phyloP scores from a whole-genome alignment of 2,329 filamentous ascomycete genomes.

The Penicillium corylophilum region DNA sequence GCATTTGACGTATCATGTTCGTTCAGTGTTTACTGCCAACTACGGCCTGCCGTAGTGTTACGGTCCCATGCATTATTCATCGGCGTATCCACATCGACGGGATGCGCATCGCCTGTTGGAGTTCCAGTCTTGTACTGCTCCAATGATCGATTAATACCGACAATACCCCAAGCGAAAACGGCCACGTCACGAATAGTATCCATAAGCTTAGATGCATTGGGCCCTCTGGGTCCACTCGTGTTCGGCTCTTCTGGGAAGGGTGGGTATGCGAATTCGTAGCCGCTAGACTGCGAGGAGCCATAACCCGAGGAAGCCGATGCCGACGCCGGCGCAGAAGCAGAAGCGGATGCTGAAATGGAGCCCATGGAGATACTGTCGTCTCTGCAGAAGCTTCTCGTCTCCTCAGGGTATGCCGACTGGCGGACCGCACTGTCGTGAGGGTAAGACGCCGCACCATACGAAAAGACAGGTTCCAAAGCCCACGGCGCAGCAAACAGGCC shows the following conservation, averaged over 20 bases:
- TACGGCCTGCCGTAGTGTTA: slow-evolving; percentile 8
- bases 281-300: not conserved
- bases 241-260: slow-evolving; percentile 30
- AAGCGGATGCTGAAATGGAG: not conserved
- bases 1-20: not conserved
- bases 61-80: slow-evolving; percentile 6
- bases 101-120: slow-evolving; percentile 55
- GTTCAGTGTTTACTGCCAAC: slow-evolving; percentile 4
- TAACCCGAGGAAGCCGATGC: not conserved
- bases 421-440: slow-evolving; percentile 8
- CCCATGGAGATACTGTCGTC: slow-evolving; percentile 39
- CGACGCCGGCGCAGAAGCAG: not conserved
- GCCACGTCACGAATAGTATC: slow-evolving; percentile 77
- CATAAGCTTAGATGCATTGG: slow-evolving; percentile 67
- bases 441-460: slow-evolving; percentile 16
- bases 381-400: slow-evolving; percentile 12
- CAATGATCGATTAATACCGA: slow-evolving; percentile 66
- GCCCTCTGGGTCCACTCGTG: slow-evolving; percentile 48
- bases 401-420: slow-evolving; percentile 29
- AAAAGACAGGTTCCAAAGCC: slow-evolving; percentile 64
- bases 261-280: not conserved
- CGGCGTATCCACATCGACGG: slow-evolving; percentile 3
- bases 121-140: slow-evolving; percentile 63
- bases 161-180: slow-evolving; percentile 67
- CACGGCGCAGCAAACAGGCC: slow-evolving; percentile 79